Conservation (phyloP, 208 protist species). For the Trypanosoma conorhini region DNA sequence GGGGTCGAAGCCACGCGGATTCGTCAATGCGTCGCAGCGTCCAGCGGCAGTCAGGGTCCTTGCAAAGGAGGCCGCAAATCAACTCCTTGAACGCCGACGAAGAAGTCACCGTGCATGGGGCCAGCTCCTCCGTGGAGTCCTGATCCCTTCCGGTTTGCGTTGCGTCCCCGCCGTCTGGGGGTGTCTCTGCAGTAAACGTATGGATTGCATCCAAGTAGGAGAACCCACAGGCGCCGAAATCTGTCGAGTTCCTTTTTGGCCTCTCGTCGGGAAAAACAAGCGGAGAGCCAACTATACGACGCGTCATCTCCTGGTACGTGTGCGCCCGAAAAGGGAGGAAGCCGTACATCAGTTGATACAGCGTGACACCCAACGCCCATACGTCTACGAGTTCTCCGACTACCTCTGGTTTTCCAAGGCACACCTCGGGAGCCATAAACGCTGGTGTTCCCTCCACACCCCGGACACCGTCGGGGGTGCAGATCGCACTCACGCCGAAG, state of each 20-base stretch:
- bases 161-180: not conserved
- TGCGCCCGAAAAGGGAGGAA: conserved; percentile 41
- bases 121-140: not conserved
- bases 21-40: conserved; percentile 16
- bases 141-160: not conserved
- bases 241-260: not conserved
- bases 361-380: conserved; percentile 68
- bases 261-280: conserved; percentile 45
- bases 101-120: not conserved
- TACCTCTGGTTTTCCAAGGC: conserved; percentile 28
- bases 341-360: conserved; percentile 56
- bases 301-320: conserved; percentile 26
- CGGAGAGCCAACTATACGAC: conserved; percentile 34
- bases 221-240: not conserved
- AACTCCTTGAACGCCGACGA: conserved; percentile 50
- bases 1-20: conserved; percentile 5
- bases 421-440: conserved; percentile 58
- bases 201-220: not conserved
- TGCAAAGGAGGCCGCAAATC: conserved; percentile 54
- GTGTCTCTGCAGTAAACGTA: not conserved
- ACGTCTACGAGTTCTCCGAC: conserved; percentile 40
- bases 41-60: conserved; percentile 40
- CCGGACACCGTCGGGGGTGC: conserved; percentile 24
- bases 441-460: conserved; percentile 58
- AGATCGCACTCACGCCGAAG: conserved; percentile 54